Evolutionary conservation across 1,139 yeast genomes (phyloP), one percentile per base, ranked within the genome.

Genomic region (Casaregolazyma suthepensis): DNA sequence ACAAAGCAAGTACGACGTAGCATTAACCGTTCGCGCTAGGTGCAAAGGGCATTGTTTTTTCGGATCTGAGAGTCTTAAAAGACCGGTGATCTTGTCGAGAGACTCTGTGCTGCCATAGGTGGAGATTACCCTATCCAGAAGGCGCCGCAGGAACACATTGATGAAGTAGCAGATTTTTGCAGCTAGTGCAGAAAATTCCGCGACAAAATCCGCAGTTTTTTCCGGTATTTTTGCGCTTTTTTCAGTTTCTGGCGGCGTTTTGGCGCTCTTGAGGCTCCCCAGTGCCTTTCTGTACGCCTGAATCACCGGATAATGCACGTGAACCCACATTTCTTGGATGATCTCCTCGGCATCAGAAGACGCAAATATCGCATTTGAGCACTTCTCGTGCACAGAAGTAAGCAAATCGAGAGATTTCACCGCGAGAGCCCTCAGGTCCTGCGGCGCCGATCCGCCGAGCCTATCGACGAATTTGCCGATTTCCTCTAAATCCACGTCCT

Each of bases 271-370:
- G 10, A 26, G 31, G 10, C 12, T 26, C 10, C 12, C 31, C 10
- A 26, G 31, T 7, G 31, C 31, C 10, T 35, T 29, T 22, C 49
- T 42, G 19, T 37, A 46, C 12, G 37, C 49, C 43, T 46, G 49
- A 20, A 46, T 15, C 9, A 46, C 31, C 29, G 29, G 38, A 20
- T 46, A 38, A n/a, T 20, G 38, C 3, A 19, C 49, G 5, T 18
- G 43, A 26, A 22, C 18, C 49, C 49, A 46, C 2, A 35, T 4
- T 2, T 31, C 49, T 19, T 46, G 20, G 19, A 46, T 18, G 17
- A 46, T 23, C 5, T 13, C 29, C 10, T 29, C 1, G 18, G 49
- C 49, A 3, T 38, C 43, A 19, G 42, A 15, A 22, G 31, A 10
- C 13, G 19, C 31, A 37, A 46, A 37, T 5, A 46, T 46, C 19